These are phyloP conservation scores for Trametes meyenii DNA, from an alignment of 768 basidiomycete species.

Conservation along the genomic window DNA sequence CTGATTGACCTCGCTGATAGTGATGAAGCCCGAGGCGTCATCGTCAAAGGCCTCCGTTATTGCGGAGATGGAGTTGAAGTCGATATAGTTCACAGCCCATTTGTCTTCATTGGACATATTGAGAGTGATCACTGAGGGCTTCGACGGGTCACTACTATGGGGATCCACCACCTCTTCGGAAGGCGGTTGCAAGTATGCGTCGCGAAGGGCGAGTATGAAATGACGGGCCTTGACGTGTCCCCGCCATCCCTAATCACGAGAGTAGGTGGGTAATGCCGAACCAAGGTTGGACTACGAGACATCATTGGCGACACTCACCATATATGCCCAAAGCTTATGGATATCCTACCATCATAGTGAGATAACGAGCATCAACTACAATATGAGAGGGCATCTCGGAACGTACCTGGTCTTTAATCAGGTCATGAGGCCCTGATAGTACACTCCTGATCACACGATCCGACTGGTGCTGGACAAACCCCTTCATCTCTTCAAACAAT, in stretches of 20 bases:
- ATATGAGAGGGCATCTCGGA: background rate
- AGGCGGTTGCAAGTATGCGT: slow-evolving; percentile 32
- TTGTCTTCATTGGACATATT: slow-evolving; percentile 21
- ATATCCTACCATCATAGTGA: slow-evolving; percentile 41
- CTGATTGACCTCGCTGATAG: slow-evolving; percentile 36
- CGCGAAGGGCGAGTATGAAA: slow-evolving; percentile 35
- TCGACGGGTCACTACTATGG: slow-evolving; percentile 10
- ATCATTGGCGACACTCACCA: slow-evolving; percentile 36
- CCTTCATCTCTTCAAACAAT: slow-evolving; percentile 34
- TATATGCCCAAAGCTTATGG: slow-evolving; percentile 52
- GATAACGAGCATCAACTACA: background rate
- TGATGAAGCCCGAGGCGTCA: slow-evolving; percentile 38
- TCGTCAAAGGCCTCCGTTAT: slow-evolving; percentile 39
- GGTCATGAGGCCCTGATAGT: slow-evolving; percentile 46
- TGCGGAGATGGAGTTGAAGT: slow-evolving; percentile 25
- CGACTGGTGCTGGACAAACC: slow-evolving; percentile 35
- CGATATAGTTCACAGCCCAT: slow-evolving; percentile 34
- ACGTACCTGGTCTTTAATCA: slow-evolving; percentile 42
- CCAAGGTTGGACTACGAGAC: no score
- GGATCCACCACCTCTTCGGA: background rate
- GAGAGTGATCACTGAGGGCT: background rate
- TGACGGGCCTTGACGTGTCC: slow-evolving; percentile 33
- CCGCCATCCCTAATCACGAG: slow-evolving; percentile 30
- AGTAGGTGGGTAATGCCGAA: background rate
- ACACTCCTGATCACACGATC: slow-evolving; percentile 44